Conservation (phyloP, 345 rosid genomes). For the Salix dunnii region DNA sequence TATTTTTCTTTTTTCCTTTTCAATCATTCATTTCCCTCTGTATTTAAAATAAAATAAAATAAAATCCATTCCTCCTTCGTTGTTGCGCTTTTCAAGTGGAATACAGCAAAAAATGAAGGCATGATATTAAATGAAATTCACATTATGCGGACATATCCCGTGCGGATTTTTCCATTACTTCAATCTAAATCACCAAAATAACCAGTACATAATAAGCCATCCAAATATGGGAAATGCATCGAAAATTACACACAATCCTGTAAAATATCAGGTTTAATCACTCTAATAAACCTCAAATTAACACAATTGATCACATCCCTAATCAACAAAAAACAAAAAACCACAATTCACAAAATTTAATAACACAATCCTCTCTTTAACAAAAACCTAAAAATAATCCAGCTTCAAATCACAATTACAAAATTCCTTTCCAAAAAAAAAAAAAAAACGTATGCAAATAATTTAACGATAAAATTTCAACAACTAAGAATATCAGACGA, state of each 20-base stretch:
- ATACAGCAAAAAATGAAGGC: not conserved
- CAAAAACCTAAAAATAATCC: not conserved
- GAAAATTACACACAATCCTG: not conserved
- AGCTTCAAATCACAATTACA: not conserved
- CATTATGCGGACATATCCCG: not conserved
- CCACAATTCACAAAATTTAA: not conserved
- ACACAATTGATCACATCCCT: not conserved
- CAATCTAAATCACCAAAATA: not conserved
- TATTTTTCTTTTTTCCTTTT: not conserved
- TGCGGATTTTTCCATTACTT: not conserved
- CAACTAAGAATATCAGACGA: not conserved
- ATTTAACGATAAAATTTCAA: not conserved
- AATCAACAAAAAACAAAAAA: not conserved
- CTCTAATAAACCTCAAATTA: not conserved
- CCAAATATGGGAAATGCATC: not conserved
- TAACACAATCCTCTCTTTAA: not conserved
- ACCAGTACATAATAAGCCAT: not conserved
- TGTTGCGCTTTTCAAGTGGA: not conserved
- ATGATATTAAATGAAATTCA: not conserved
- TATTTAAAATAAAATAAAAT: not conserved
- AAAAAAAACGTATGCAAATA: not conserved
- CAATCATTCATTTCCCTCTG: not conserved
- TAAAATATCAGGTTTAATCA: not conserved
- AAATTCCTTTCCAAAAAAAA: not conserved
- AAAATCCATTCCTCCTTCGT: not conserved